Base-by-base conservation (phyloP, 1,284 basidiomycete species). In the Schizopora paradoxa region DNA sequence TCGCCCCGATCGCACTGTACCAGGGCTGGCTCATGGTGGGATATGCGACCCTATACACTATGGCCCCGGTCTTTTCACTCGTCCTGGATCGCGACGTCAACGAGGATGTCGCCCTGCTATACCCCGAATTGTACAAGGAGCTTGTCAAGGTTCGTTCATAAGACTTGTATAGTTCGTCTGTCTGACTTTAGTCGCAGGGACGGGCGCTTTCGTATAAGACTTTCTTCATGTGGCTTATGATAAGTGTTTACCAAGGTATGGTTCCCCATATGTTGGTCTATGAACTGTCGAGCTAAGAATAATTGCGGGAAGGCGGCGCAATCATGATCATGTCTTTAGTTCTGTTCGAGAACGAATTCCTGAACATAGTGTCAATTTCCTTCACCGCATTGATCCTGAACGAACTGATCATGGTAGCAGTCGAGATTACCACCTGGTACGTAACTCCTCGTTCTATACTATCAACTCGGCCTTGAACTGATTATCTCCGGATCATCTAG, bases 21-120 rank as follows among this genome's bases (percentile, higher is more conserved):
- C 96, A 99, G 57, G 95, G 95, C 0, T 99, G 93, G 93, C 71
- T 99, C 32, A 89, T 98, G 84, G 91, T 90, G 11, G 96, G 96
- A 6, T 99, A 99, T 66, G 94, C 96, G 6, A 99, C 96, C 0
- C 73, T 94, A 8, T 99, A 98, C 62, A 98, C 96, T 1, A 98
- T 98, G 94, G 92, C 93, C 1, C 95, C 95, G 0, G 95, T 98
- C 5, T 98, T 98, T 65, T 97, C 92, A 36, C 75, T 99, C 39
- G 96, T 99, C 1, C 72, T 99, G 42, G 96, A 99, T 64, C 78
- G 85, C 36, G 96, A 99, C 63, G 91, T 99, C 37, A 97, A 82
- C 62, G 94, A 97, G 62, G 93, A 98, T 64, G 67, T 98, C 43
- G 94, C 96, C 0, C 66, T 99, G 53, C 72, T 97, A 44, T 99